Evolutionary conservation across 495 filamentous ascomycete species (phyloP), one percentile per base, ranked within the genome.

Genomic region (Aspergillus sclerotioniger): DNA sequence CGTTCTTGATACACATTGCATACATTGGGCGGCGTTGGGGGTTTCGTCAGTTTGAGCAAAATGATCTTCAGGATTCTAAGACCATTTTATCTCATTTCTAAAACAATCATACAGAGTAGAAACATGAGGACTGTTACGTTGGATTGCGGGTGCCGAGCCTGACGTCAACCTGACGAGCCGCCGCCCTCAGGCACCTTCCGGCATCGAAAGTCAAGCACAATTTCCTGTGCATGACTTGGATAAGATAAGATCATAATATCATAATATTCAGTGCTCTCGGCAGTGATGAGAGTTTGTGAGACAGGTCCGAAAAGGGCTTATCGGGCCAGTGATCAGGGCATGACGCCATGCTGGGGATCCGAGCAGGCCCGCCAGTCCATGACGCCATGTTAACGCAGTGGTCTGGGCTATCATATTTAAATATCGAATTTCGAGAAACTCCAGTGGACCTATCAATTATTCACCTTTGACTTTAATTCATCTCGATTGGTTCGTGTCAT

Each of bases 81-180:
- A 25, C 5, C 5, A 25, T 25, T 25, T 25, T 5, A 3, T 25
- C 25, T 25, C 25, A 3, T 25, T n/a, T n/a, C n/a, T n/a, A n/a
- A n/a, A n/a, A n/a, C n/a, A n/a, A n/a, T n/a, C n/a, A n/a, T n/a
- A n/a, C n/a, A n/a, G n/a, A 25, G 25, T 25, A 25, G 25, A 25
- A 5, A 25, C 25, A n/a, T n/a, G 25, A 5, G 25, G 25, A 25
- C 25, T 25, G 25, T 5, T n/a, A n/a, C n/a, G n/a, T n/a, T n/a
- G n/a, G n/a, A n/a, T n/a, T n/a, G n/a, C n/a, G n/a, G n/a, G n/a
- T 21, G 25, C n/a, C 41, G 1, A 12, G 44, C 2, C 47, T 64
- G 62, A 61, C 62, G 62, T 64, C 62, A 64, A 48, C 20, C 50
- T 63, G 61, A 63, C 57, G 57, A 53, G 25, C 28, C 35, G 10